phyloP scores from a whole-genome alignment of 345 rosid genomes.

The Euclidium syriacum region DNA sequence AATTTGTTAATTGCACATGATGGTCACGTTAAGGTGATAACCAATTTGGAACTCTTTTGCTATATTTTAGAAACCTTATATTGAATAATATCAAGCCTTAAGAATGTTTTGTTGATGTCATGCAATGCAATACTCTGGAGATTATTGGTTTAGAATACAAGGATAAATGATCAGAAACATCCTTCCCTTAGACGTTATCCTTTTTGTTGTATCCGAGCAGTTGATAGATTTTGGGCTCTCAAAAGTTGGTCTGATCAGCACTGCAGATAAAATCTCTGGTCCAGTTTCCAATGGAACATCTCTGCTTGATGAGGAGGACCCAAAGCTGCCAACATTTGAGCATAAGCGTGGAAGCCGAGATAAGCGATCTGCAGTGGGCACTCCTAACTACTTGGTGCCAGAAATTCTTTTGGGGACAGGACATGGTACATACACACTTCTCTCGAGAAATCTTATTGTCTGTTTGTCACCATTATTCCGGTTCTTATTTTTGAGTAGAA shows the following conservation, averaged over 20 bases:
- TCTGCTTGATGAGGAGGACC: constrained; percentile 66
- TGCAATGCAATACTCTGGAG: constrained; percentile 1
- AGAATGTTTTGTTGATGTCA: constrained; percentile 52
- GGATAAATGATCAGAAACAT: background rate
- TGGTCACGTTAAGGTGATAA: constrained; percentile 99
- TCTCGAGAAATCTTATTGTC: constrained; percentile 6
- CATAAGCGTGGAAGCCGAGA: constrained; percentile 52
- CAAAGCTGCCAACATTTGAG: constrained; percentile 45
- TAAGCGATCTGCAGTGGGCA: constrained; percentile 92
- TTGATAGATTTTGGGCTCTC: constrained; percentile 32
- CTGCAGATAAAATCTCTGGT: constrained; percentile 86
- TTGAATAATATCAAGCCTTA: no score
- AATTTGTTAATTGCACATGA: constrained; percentile 97
- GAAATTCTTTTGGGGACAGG: constrained; percentile 96
- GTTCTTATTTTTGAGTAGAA: constrained; percentile 3
- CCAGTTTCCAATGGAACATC: constrained; percentile 70
- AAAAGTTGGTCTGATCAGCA: constrained; percentile 80
- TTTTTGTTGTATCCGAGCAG: constrained; percentile 20
- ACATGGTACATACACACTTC: constrained; percentile 62
- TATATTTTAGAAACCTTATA: no score
- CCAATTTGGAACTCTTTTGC: no score
- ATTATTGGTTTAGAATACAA: background rate
- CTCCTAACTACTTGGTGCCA: constrained; percentile 95
- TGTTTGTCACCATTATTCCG: background rate
- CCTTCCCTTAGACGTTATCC: background rate